These are phyloP conservation scores for Aspergillus vadensis DNA, from an alignment of 2,329 filamentous ascomycete species.

Conservation along the genomic window DNA sequence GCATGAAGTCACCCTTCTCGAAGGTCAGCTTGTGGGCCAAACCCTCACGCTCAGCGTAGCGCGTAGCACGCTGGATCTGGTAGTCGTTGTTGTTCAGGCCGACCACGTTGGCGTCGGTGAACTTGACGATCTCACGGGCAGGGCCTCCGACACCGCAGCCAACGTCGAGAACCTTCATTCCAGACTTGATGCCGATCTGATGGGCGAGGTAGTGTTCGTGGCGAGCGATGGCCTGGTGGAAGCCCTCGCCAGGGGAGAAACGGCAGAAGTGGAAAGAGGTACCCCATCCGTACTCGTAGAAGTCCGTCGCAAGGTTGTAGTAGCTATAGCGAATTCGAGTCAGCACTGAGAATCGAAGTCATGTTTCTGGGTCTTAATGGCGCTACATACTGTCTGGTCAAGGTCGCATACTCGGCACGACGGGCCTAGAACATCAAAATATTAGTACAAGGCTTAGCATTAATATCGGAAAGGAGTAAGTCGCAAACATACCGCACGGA, in stretches of 20 bases:
- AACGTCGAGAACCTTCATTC: slow-evolving; percentile 90
- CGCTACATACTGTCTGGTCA: slow-evolving; percentile 79
- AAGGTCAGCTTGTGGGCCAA: slow-evolving; percentile 78
- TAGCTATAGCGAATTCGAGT: slow-evolving; percentile 58
- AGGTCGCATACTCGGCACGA: slow-evolving; percentile 83
- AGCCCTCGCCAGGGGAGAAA: slow-evolving; percentile 81
- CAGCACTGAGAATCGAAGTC: slow-evolving; percentile 5
- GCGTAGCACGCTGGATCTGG: slow-evolving; percentile 90
- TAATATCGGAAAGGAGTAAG: background rate
- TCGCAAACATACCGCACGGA: slow-evolving; percentile 65
- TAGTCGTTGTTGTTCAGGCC: slow-evolving; percentile 99
- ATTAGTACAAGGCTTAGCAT: slow-evolving; percentile 18
- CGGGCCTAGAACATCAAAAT: slow-evolving; percentile 58
- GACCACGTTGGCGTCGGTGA: slow-evolving; percentile 83
- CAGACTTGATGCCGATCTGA: slow-evolving; percentile 80
- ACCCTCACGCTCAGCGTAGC: slow-evolving; percentile 79
- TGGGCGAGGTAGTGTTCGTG: slow-evolving; percentile 98
- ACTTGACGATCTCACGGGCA: slow-evolving; percentile 93
- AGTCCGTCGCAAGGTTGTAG: slow-evolving; percentile 94
- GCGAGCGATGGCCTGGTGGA: slow-evolving; percentile 87
- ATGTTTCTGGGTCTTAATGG: background rate
- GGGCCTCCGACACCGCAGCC: slow-evolving; percentile 96
- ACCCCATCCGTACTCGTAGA: slow-evolving; percentile 97
- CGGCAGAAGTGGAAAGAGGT: slow-evolving; percentile 98
- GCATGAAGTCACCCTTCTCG: slow-evolving; percentile 98